Conservation (phyloP, 495 filamentous ascomycete genomes). For the Tuber umbilicatum region DNA sequence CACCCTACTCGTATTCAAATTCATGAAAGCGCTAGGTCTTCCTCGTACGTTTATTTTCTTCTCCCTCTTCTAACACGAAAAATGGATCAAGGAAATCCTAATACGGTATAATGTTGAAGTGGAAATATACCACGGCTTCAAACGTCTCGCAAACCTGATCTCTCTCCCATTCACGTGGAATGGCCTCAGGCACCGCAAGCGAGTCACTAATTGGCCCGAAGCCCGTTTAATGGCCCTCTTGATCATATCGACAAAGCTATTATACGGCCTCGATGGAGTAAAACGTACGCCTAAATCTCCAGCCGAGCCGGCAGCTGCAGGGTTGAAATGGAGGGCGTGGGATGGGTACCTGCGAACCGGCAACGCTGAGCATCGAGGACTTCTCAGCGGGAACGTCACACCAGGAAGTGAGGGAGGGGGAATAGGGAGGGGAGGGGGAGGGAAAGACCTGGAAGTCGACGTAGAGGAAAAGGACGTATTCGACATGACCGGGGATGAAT, state of each 20-base stretch:
- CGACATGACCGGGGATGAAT: constrained; percentile 57
- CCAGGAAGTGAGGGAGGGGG: constrained; percentile 37
- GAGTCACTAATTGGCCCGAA: constrained; percentile 54
- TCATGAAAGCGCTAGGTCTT: constrained; percentile 66
- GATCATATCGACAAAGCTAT: constrained; percentile 70
- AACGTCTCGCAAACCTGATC: constrained; percentile 54
- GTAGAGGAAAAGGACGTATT: constrained; percentile 64
- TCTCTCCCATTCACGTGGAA: constrained; percentile 33
- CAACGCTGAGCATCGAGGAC: constrained; percentile 28
- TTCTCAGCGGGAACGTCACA: constrained; percentile 5
- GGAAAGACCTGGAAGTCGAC: constrained; percentile 44
- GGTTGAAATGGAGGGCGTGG: constrained; percentile 71
- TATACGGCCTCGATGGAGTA: constrained; percentile 66
- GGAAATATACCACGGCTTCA: constrained; percentile 61
- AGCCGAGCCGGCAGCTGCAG: constrained; percentile 56
- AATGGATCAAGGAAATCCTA: too few relatives aligned
- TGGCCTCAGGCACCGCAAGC: constrained; percentile 14
- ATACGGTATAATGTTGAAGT: constrained; percentile 44
- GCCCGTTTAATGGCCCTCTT: constrained; percentile 62
- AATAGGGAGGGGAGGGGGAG: constrained; percentile 44
- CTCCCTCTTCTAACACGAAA: background rate
- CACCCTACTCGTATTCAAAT: constrained; percentile 59
- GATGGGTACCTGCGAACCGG: constrained; percentile 47
- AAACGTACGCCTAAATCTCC: constrained; percentile 51
- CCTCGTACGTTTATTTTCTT: constrained; percentile 54